These are phyloP conservation scores for Beauveria australis DNA, from an alignment of 2,329 filamentous ascomycete species.

Conservation along the genomic window DNA sequence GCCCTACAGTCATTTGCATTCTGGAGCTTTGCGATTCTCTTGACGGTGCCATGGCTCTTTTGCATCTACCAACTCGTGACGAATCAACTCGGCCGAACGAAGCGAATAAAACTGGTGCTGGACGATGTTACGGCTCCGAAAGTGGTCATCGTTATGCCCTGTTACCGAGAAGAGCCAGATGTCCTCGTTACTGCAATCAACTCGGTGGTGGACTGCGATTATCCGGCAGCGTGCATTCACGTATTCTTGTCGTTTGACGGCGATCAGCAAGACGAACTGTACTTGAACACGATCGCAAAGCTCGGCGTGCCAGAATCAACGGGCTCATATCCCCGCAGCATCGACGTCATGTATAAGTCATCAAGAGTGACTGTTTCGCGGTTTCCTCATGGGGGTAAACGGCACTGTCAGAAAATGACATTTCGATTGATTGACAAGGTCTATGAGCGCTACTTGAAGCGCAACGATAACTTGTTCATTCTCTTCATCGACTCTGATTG, in stretches of 20 bases:
- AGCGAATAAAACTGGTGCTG: slow-evolving; percentile 73
- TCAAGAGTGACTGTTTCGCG: slow-evolving; percentile 84
- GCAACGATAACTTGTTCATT: slow-evolving; percentile 88
- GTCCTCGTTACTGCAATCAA: slow-evolving; percentile 79
- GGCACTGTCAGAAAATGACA: slow-evolving; percentile 86
- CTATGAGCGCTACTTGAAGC: slow-evolving; percentile 76
- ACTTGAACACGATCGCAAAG: slow-evolving; percentile 75
- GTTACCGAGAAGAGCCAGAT: slow-evolving; percentile 84
- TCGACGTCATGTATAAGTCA: slow-evolving; percentile 77
- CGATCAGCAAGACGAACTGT: slow-evolving; percentile 79
- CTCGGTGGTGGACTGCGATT: slow-evolving; percentile 89
- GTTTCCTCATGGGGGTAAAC: slow-evolving; percentile 88
- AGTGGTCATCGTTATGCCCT: slow-evolving; percentile 93
- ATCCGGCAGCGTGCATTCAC: slow-evolving; percentile 85
- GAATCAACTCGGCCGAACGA: slow-evolving; percentile 72
- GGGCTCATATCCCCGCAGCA: slow-evolving; percentile 76
- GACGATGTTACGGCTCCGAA: slow-evolving; percentile 85
- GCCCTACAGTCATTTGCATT: slow-evolving; percentile 93
- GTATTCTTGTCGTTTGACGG: slow-evolving; percentile 95
- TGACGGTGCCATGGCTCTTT: slow-evolving; percentile 86
- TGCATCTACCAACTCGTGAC: slow-evolving; percentile 89
- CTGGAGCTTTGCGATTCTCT: slow-evolving; percentile 77
- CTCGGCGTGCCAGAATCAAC: slow-evolving; percentile 73
- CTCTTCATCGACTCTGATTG: slow-evolving; percentile 98
- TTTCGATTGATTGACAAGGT: slow-evolving; percentile 91